Evolutionary conservation across 2,329 filamentous ascomycete species (phyloP), one percentile per base, ranked within the genome.

Genomic region (Xylariaceae sp.): DNA sequence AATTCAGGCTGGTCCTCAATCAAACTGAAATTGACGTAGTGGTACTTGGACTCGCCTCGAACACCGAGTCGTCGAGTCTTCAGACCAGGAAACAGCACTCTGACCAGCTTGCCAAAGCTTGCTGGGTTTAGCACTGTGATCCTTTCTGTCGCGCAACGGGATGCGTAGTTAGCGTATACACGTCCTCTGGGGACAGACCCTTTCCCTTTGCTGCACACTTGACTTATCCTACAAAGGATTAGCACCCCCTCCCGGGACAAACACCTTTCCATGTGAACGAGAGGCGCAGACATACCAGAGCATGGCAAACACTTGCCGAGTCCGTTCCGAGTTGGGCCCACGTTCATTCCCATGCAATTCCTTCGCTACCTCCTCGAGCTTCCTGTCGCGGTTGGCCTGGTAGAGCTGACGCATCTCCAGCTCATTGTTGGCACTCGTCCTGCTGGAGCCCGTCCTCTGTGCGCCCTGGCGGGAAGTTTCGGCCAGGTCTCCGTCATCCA

Each of bases 11-110:
- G 67, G 41, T 81, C 78, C 35, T 81, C 78, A 29, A 68, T 64
- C 35, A 83, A 62, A 9, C 68, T 68, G 53, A 83, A 83, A 55
- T 81, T 81, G 32, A 83, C 78, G 56, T 98, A 98, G 63, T 98
- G 92, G 61, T 98, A 98, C 61, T 98, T 98, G 11, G 92, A 98
- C 66, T 97, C 90, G 48, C 92, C 92, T 37, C 92, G 81, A 32
- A 97, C 89, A 47, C 92, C 92, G 9, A 98, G 72, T 48, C 92
- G 78, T 43, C 92, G 77, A 21, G 92, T 98, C 64, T 94, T 90
- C 15, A 98, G 82, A 29, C 89, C 90, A 0, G 92, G 90, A 54
- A 97, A 98, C 36, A 98, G 84, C 27, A 98, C 90, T 21, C 92
- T 81, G 23, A 98, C 92, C 30, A 98, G 77, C 64, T 98, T 98